Percentiles rank a stretch among this genome's conserved stretches.
Evolutionary conservation across 257 asterid genomes (phyloP).

Genomic region (Nicotiana tomentosiformis): DNA sequence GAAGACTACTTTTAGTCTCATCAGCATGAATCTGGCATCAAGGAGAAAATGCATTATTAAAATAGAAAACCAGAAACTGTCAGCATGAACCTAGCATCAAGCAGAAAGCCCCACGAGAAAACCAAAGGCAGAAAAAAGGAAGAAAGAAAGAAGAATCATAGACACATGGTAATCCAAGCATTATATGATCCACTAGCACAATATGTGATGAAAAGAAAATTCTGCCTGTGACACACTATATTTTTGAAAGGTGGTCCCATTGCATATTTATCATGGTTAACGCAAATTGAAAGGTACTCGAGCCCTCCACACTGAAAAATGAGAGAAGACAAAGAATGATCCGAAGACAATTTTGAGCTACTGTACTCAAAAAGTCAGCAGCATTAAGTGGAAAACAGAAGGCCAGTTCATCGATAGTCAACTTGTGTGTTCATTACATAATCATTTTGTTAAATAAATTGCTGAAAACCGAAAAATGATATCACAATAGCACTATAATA

Average conservation of each 20-base stretch:
- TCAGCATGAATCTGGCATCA: slow-evolving; percentile 84
- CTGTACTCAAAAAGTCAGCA: neutral
- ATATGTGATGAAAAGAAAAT: slow-evolving; percentile 5
- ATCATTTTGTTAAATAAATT: neutral
- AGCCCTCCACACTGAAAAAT: neutral
- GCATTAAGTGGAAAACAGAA: slow-evolving; percentile 5
- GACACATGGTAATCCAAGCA: neutral
- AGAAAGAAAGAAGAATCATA: neutral
- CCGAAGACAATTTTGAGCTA: neutral
- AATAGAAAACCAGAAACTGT: neutral
- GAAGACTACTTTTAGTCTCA: slow-evolving; percentile 98
- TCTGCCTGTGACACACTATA: neutral
- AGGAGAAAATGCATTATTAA: neutral
- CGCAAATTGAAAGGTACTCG: neutral
- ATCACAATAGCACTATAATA: neutral
- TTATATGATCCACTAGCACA: neutral
- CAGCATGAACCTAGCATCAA: neutral
- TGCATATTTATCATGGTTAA: neutral
- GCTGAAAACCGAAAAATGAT: neutral
- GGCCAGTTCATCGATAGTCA: neutral
- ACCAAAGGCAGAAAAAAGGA: neutral
- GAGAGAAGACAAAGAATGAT: neutral
- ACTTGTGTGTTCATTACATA: neutral
- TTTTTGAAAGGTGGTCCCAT: neutral
- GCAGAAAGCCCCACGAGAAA: neutral